Base-by-base conservation (phyloP, 768 basidiomycete species). In the Aureoboletus auriporus region DNA sequence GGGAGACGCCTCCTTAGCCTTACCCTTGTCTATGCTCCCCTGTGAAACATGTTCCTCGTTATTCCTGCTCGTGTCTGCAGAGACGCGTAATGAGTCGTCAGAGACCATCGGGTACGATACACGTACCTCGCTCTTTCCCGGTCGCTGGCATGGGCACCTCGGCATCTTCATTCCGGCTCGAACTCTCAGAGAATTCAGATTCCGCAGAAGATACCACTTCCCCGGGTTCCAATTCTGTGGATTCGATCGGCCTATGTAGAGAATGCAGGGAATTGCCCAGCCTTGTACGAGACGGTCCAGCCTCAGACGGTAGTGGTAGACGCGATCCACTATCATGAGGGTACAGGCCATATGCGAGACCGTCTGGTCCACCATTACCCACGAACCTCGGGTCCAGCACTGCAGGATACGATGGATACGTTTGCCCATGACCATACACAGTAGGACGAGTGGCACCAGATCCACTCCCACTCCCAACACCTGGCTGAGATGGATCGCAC, bases 201-300 rank as follows among this genome's bases (percentile, higher is more conserved):
- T 56, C 59, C 9, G 39, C 47, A 6, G 54, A 61, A 12, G 61
- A 63, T 11, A 55, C 33, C 10, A 64, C 61, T 38, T 64, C 63
- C 0, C 63, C 63, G 2, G 63, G 61, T 17, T 65, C 64, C 14
- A 60, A 29, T 33, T 61, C 63, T 12, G 16, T 16, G 17, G 49
- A 36, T 11, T 45, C 42, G 1, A 34, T 5, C 10, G 49, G 39
- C 8, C 34, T 45, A 38, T 28, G 49, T 26, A 8, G 11, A 13
- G 17, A 12, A 16, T 28, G 41, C 2, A 43, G 33, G 7, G 48
- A 50, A 17, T 33, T 29, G 4, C 44, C 49, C 0, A 29, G 35
- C 23, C 10, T 9, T n/a, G 45, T 20, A 43, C 42, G 41, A 17
- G 56, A 53, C 9, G 39, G 49, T 16, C 51, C 40, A 12, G 42